Evolutionary conservation across 192 early-diverging fungal species (phyloP).

Genomic region (Glomus cerebriforme): DNA sequence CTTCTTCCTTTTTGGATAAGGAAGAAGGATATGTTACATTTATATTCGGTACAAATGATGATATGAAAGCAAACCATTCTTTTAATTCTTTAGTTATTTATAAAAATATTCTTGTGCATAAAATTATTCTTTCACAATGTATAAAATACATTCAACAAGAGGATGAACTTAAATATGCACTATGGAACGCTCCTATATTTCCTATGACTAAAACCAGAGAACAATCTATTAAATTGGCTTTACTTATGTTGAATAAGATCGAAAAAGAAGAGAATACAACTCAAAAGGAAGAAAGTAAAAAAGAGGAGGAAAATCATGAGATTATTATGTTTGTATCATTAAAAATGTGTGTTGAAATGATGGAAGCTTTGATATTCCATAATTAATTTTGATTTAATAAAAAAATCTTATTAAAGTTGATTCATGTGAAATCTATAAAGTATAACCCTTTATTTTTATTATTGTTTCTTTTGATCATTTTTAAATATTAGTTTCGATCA

Average conservation of each 20-base stretch:
- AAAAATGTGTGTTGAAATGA: conserved; percentile 4
- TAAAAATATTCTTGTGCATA: conserved; percentile 3
- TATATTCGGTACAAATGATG: conserved; percentile 41
- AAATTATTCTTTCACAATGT: background rate
- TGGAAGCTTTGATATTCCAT: background rate
- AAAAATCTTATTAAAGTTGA: too few species aligned
- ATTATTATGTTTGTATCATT: background rate
- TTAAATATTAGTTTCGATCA: too few species aligned
- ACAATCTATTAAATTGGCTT: background rate
- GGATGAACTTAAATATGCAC: background rate
- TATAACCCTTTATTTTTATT: too few species aligned
- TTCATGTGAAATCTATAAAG: too few species aligned
- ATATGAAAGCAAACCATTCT: conserved; percentile 36
- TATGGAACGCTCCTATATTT: conserved; percentile 15
- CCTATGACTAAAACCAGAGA: conserved; percentile 1
- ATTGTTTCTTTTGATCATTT: too few species aligned
- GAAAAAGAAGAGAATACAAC: background rate
- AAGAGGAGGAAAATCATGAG: background rate
- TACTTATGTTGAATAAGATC: background rate
- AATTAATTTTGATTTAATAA: too few species aligned
- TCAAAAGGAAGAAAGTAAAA: background rate
- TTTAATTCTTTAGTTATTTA: background rate
- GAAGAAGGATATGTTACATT: conserved; percentile 44
- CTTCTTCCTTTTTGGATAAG: background rate
- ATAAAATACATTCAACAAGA: background rate